Evolutionary conservation across 805 yeast species (phyloP).

Genomic region (Cyberlindnera amylophila): DNA sequence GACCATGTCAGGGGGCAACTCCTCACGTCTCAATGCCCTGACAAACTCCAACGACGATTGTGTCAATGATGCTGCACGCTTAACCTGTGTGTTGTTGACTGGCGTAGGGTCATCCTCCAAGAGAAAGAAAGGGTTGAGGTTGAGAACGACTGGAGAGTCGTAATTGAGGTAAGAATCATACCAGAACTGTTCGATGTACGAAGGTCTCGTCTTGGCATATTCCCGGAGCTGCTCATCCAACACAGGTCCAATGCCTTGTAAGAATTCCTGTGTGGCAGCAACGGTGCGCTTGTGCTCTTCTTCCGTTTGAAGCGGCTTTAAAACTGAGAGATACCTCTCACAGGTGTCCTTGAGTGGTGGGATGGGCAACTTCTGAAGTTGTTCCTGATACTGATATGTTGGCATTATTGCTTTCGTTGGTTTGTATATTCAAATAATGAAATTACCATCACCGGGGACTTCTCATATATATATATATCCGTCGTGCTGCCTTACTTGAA

Average conservation of each 20-base stretch:
- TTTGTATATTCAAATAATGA: not conserved
- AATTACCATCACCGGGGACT: too few species aligned
- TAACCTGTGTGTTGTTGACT: constrained; percentile 48
- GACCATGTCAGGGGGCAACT: constrained; percentile 65
- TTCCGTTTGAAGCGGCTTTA: constrained; percentile 80
- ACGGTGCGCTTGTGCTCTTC: constrained; percentile 61
- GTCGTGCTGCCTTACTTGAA: too few species aligned
- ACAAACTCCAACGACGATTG: constrained; percentile 76
- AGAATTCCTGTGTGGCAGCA: constrained; percentile 52
- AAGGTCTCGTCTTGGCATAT: constrained; percentile 60
- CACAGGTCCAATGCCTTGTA: constrained; percentile 50
- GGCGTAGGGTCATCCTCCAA: constrained; percentile 87
- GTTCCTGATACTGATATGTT: constrained; percentile 59
- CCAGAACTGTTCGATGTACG: constrained; percentile 94
- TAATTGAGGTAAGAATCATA: constrained; percentile 83
- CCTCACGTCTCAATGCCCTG: constrained; percentile 71
- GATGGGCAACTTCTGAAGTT: constrained; percentile 68
- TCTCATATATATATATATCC: too few species aligned
- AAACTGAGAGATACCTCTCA: constrained; percentile 55
- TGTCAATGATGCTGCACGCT: constrained; percentile 77
- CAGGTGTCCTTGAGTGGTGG: constrained; percentile 73
- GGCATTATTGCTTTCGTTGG: constrained; percentile 11
- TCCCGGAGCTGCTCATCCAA: constrained; percentile 61
- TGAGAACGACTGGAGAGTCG: constrained; percentile 88
- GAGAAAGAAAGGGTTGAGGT: constrained; percentile 85